Evolutionary conservation across 139 green algal species (phyloP), one percentile per base, ranked within the genome.

Genomic region (Ulvella scutata): DNA sequence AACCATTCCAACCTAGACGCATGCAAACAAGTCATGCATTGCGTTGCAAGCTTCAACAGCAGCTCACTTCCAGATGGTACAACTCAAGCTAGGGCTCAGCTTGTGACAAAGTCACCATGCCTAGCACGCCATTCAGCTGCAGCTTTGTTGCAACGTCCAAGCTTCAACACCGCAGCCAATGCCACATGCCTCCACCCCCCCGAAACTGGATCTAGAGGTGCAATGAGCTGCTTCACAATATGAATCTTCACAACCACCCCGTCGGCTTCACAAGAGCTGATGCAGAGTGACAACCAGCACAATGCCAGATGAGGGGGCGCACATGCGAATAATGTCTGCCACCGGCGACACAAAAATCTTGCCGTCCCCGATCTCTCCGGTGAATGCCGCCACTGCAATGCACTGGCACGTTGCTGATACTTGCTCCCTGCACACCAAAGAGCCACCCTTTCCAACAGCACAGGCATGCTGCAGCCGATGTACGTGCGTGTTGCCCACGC

Each of bases 301-400:
- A 59, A 59, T 17, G 17, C 17, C 17, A 59, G 40, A 20, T 59
- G 40, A 20, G 21, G 21, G 40, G 21, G 40, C 51, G 17, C 74
- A 90, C 82, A 95, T 83, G 43, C 90, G 79, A 29, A 96, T 78
- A 17, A 96, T 82, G 62, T 96, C 91, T 9, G 86, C 88, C 4
- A 96, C 89, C 2, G 91, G 91, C 37, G 85, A 77, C 17, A 96
- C 78, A 60, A 96, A 96, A 37, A 96, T 90, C 82, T 96, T 96
- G 75, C 91, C 91, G 76, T 96, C 91, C 1, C 91, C 91, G 37
- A 95, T 88, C 81, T 96, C 90, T 1, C 91, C 91, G 17, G 91
- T 96, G 81, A 85, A 86, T 6, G 89, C 86, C 1, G 87, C 80
- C 0, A 72, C 76, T 2, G 82, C 74, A 2, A 96, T 80, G 10